A percentile compares a stretch with the other conserved stretches of the same genome.
phyloP scores from a whole-genome alignment of 192 early-diverging fungal genomes.

The Umbelopsis isabellina region DNA sequence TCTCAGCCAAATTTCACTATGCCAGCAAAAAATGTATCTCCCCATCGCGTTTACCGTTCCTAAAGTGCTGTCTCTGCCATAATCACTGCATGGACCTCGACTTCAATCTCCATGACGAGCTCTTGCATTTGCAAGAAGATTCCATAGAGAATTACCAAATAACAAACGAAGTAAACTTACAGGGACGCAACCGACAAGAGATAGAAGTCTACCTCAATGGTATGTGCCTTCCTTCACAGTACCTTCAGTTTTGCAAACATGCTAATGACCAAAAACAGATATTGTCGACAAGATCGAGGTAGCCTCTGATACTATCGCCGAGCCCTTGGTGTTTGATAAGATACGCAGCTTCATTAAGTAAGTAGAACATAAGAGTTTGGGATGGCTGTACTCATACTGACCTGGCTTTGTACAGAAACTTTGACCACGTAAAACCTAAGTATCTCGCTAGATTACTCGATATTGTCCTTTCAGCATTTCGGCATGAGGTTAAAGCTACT shows the following conservation, averaged over 20 bases:
- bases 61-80: background rate
- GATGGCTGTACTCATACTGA: background rate
- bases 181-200: slow-evolving; percentile 44
- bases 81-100: slow-evolving; percentile 24
- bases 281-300: slow-evolving; percentile 52
- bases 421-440: slow-evolving; percentile 47
- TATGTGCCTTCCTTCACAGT: slow-evolving; percentile 8
- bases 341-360: slow-evolving; percentile 78
- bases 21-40: background rate
- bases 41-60: background rate
- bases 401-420: slow-evolving; percentile 48
- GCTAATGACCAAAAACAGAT: slow-evolving; percentile 30
- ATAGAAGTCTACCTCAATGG: slow-evolving; percentile 55
- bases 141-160: slow-evolving; percentile 39
- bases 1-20: background rate
- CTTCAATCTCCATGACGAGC: slow-evolving; percentile 45
- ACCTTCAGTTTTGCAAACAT: background rate
- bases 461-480: slow-evolving; percentile 72
- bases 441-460: slow-evolving; percentile 64
- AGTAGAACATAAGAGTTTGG: background rate
- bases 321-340: slow-evolving; percentile 57
- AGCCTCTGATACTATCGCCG: slow-evolving; percentile 45
- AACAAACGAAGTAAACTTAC: slow-evolving; percentile 44
- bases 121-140: slow-evolving; percentile 49
- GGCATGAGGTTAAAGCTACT: slow-evolving; percentile 64